phyloP scores from a whole-genome alignment of 2,329 filamentous ascomycete genomes.

The Ophiostoma montium region DNA sequence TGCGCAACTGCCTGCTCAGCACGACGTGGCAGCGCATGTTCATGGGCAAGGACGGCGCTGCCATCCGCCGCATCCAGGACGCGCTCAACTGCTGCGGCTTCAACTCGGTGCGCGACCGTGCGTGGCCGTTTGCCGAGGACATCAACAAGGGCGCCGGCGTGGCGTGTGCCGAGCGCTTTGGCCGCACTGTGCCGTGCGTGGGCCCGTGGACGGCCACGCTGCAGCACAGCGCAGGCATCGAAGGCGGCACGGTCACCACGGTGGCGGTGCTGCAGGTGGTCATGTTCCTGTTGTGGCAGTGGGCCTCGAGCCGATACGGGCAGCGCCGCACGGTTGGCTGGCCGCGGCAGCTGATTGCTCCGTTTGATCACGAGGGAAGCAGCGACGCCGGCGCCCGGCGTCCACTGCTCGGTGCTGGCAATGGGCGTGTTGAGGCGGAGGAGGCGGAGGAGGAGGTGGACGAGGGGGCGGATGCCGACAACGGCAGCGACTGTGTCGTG shows the following conservation, averaged over 20 bases:
- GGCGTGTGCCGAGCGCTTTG: slow-evolving; percentile 31
- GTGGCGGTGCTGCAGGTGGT: slow-evolving; percentile 42
- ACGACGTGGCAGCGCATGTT: slow-evolving; percentile 42
- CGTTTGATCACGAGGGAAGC: not conserved
- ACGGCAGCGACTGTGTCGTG: not conserved
- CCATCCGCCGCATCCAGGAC: slow-evolving; percentile 50
- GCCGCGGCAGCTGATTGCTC: not conserved
- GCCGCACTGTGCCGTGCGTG: slow-evolving; percentile 33
- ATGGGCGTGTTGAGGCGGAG: not conserved
- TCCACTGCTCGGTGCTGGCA: not conserved
- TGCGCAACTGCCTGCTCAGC: slow-evolving; percentile 38
- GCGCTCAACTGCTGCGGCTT: slow-evolving; percentile 53
- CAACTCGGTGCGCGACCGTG: slow-evolving; percentile 39
- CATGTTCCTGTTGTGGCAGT: not conserved
- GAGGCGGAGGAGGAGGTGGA: not conserved
- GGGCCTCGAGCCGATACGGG: not conserved
- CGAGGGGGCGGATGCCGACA: not conserved
- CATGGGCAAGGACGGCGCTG: slow-evolving; percentile 29
- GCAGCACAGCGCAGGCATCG: slow-evolving; percentile 36
- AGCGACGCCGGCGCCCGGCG: not conserved
- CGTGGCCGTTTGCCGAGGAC: slow-evolving; percentile 42
- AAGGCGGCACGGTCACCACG: slow-evolving; percentile 38
- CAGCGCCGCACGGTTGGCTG: not conserved
- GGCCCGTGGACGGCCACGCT: slow-evolving; percentile 42
- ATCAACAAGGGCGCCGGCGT: slow-evolving; percentile 11